Percentiles rank a stretch among this genome's conserved stretches.
Conservation (phyloP, 129 eudicot genomes). For the Flaveria sonorensis region DNA sequence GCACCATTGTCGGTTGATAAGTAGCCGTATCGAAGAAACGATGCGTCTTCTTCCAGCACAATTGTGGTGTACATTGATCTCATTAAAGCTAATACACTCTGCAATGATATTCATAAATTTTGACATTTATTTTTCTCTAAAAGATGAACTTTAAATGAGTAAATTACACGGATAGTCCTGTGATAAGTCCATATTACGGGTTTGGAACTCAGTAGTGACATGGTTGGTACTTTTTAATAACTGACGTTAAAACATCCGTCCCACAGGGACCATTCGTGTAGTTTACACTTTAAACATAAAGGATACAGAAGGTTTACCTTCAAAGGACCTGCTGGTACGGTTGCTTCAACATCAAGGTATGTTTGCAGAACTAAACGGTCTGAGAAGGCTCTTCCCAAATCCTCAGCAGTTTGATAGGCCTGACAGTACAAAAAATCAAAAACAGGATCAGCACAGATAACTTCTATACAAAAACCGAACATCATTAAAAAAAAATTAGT, state of each 20-base stretch:
- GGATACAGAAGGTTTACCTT: conserved; percentile 51
- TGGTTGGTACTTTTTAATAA: no score
- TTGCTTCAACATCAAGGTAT: conserved; percentile 73
- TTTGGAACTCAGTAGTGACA: no score
- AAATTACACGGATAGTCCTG: no score
- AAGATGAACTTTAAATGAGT: no score
- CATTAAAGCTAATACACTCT: conserved; percentile 64
- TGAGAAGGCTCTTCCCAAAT: conserved; percentile 92
- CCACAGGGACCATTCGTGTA: no score
- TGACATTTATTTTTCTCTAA: background rate
- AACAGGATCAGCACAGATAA: background rate
- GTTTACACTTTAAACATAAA: background rate
- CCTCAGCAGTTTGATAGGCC: conserved; percentile 94
- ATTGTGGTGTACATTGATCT: conserved; percentile 74
- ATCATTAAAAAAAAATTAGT: background rate
- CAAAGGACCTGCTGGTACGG: conserved; percentile 53
- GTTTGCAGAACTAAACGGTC: conserved; percentile 70
- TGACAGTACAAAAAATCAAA: conserved; percentile 22
- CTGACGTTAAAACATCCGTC: no score
- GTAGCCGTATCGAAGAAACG: conserved; percentile 90
- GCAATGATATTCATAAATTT: conserved; percentile 34
- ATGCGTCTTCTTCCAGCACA: conserved; percentile 80
- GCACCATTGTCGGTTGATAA: conserved; percentile 71
- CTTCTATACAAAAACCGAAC: background rate
- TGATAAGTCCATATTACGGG: no score